Base-by-base conservation (phyloP, 352 stramenopile species). In the Aphanomyces euteiches region DNA sequence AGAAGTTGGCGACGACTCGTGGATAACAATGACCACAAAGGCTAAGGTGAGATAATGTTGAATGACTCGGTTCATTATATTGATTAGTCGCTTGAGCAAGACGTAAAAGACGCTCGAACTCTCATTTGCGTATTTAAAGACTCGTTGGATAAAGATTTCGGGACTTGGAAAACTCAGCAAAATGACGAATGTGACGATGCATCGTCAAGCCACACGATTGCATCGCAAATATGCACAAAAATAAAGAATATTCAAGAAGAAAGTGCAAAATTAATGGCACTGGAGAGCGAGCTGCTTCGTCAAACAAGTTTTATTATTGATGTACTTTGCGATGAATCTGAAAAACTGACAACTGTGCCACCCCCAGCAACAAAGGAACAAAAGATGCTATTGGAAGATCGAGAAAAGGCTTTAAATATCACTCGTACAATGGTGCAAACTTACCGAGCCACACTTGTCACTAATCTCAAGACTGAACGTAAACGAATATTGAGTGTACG, bases 101-200 rank as follows among this genome's bases (percentile, higher is more conserved):
- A 92, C 56, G 79, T 79, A 1, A 95, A 92, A 74, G 87, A 95
- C 47, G 80, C 89, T 34, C 80, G 87, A 1, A 95, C 85, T 13
- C 78, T 93, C 39, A 89, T 95, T 47, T 78, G 89, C 66, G 79
- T 95, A 5, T 95, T 93, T 58, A 90, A 90, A 68, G 85, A 92
- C 47, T 85, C 84, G 0, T 66, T 93, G 0, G 78, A 90, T 8
- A 93, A 93, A 72, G 87, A 95, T 19, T 83, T 88, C 4, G 81
- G 87, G 12, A 74, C 86, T n/a, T 94, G 87, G 85, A 71, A 77
- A 2, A 85, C 85, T 38, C 12, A 12, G 54, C 54, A 61, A 17
- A 81, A 80, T 5, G 69, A 84, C 66, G 47, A 82, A 21, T 19
- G 15, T n/a, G 71, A 75, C 28, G 54, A 61, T 37, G 67, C 56